Evolutionary conservation across 2,329 filamentous ascomycete genomes (phyloP), one percentile per base, ranked within the genome.

Genomic region (Xylariaceae sp.): DNA sequence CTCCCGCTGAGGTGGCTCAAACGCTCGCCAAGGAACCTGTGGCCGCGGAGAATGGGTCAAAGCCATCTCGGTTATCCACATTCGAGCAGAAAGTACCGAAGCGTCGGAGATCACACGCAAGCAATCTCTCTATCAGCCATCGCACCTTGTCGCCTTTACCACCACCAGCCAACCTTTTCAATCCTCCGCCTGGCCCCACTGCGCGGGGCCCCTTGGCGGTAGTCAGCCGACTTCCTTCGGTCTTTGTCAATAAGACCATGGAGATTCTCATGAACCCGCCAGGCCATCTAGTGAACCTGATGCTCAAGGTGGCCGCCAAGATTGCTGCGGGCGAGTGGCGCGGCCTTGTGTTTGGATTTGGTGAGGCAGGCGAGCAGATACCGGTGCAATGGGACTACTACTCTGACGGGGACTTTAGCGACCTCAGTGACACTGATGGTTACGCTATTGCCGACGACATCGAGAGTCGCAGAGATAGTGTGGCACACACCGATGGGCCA

Each of bases 211-310:
- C 73, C 4, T 66, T 82, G 4, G 74, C 76, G 42, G 75, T 77
- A 0, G 75, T 81, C 39, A 78, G 79, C 55, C 76, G 80, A 49
- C 76, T 88, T 35, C 82, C 85, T 0, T 77, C 83, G 54, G 82
- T 85, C 2, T 82, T 96, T 35, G 81, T 96, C 30, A 83, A 87
- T 58, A 92, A 90, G 74, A 92, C 91, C 0, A 86, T 84, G 63
- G 86, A 89, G 55, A 81, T 94, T 35, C 80, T 96, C 3, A 76
- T 96, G 11, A 86, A 89, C 0, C 91, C 91, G n/a, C 91, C 92
- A 0, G 83, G 87, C 13, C 85, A 92, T 67, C 81, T 96, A 1
- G 82, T 96, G 42, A 80, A 84, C 30, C 78, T 96, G 47, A 92
- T 96, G 80, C 81, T 96, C 3, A 85, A 86, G 58, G 90, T 96